A percentile compares a stretch with the other conserved stretches of the same genome.
These are phyloP conservation scores for Cryptococcus neoformans DNA, from an alignment of 1,284 basidiomycete species.

Conservation along the genomic window DNA sequence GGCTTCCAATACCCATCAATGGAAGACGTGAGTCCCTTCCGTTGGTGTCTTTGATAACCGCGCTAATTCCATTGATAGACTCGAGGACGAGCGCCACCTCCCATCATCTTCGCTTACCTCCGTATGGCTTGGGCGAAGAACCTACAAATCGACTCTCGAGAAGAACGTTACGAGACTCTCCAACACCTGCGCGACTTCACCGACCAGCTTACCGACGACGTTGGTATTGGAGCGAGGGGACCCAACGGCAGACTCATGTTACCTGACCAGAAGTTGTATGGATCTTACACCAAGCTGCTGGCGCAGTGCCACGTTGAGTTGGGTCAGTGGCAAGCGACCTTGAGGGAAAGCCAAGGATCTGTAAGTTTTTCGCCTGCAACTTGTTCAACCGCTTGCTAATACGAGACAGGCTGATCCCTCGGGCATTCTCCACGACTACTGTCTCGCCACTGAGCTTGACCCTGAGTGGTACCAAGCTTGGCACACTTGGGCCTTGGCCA, in stretches of 20 bases:
- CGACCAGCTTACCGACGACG: conserved; percentile 67
- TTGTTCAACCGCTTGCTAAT: neutral
- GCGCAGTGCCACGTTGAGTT: conserved; percentile 97
- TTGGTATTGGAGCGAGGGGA: conserved; percentile 60
- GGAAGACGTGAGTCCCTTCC: conserved; percentile 29
- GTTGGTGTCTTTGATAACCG: neutral
- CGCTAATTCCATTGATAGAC: conserved; percentile 49
- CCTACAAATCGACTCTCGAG: conserved; percentile 17
- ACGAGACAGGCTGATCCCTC: conserved; percentile 64
- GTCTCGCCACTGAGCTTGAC: conserved; percentile 87
- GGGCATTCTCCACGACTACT: conserved; percentile 80
- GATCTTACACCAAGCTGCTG: conserved; percentile 80
- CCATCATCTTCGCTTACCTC: conserved; percentile 95
- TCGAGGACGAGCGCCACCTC: conserved; percentile 75
- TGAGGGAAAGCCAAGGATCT: conserved; percentile 68
- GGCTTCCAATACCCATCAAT: conserved; percentile 54
- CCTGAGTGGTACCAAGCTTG: conserved; percentile 97
- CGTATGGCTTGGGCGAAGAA: conserved; percentile 97
- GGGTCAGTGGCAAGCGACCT: conserved; percentile 87
- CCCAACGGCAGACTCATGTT: conserved; percentile 46
- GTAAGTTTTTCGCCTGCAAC: conserved; percentile 52
- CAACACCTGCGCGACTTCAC: conserved; percentile 84
- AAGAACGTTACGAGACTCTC: conserved; percentile 62
- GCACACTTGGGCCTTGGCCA: conserved; percentile 98
- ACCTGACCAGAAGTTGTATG: conserved; percentile 60